A percentile compares a stretch with the other conserved stretches of the same genome.
These are phyloP conservation scores for Exophiala xenobiotica DNA, from an alignment of 2,329 filamentous ascomycete genomes.

Conservation along the genomic window DNA sequence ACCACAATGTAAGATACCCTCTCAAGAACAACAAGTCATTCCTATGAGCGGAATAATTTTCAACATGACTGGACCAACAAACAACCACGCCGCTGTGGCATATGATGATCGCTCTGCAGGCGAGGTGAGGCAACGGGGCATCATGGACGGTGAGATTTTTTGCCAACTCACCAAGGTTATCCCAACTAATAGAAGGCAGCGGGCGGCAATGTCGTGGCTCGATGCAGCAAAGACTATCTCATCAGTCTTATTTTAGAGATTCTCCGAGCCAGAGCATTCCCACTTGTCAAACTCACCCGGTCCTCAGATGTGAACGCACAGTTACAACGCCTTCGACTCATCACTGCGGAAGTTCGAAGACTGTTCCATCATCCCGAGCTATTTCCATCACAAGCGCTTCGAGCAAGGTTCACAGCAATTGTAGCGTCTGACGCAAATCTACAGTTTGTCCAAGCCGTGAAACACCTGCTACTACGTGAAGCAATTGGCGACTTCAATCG, in stretches of 20 bases:
- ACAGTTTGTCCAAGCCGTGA: slow-evolving; percentile 20
- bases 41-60: no score
- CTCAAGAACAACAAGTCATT: background rate
- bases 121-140: slow-evolving; percentile 5
- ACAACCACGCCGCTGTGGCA: background rate
- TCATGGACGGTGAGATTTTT: slow-evolving; percentile 4
- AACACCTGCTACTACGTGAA: slow-evolving; percentile 11
- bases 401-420: slow-evolving; percentile 15
- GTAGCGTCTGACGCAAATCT: slow-evolving; percentile 23
- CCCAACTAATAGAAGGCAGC: slow-evolving; percentile 5
- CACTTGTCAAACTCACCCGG: slow-evolving; percentile 15
- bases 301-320: slow-evolving; percentile 5
- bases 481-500: slow-evolving; percentile 3
- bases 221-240: slow-evolving; percentile 23
- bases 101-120: background rate
- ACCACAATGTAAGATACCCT: background rate
- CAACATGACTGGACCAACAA: background rate
- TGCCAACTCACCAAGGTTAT: background rate
- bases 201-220: slow-evolving; percentile 8
- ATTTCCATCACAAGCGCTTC: slow-evolving; percentile 17
- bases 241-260: slow-evolving; percentile 17
- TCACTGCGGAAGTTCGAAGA: slow-evolving; percentile 14
- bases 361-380: slow-evolving; percentile 20
- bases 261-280: slow-evolving; percentile 21
- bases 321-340: slow-evolving; percentile 15